phyloP scores from a whole-genome alignment of 2,329 filamentous ascomycete species.

The Monosporascus sp. region DNA sequence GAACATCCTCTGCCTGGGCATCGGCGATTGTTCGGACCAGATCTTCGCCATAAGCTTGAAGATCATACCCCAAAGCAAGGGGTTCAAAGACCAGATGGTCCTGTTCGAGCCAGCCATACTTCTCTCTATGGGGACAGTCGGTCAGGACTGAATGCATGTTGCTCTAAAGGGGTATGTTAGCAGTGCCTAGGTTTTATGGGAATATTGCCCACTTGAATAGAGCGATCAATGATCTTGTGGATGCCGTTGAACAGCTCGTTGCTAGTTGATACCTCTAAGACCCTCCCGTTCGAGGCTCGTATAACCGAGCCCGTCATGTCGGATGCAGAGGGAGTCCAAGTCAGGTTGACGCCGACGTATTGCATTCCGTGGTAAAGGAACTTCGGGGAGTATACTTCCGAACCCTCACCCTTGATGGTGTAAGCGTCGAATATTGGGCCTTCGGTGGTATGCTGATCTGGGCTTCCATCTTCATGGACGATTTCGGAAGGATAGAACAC shows the following conservation, averaged over 20 bases:
- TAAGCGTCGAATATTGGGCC: conserved; percentile 9
- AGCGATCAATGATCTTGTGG: conserved; percentile 8
- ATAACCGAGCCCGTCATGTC: conserved; percentile 5
- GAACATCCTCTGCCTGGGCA: conserved; percentile 5
- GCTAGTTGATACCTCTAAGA: conserved; percentile 1
- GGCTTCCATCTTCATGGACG: not conserved
- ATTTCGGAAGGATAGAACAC: conserved; percentile 6
- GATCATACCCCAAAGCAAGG: conserved; percentile 2
- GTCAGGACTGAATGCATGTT: conserved; percentile 11
- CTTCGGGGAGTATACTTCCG: conserved; percentile 2
- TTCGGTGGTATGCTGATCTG: conserved; percentile 2
- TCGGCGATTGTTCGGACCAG: conserved; percentile 9
- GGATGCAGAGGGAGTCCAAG: conserved; percentile 3
- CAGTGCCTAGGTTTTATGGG: not conserved
- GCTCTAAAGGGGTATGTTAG: not conserved
- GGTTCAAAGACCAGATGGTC: conserved; percentile 8
- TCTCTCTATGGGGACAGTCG: conserved; percentile 9
- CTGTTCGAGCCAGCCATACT: conserved; percentile 11
- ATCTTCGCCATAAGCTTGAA: conserved; percentile 7
- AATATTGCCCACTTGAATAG: not conserved
- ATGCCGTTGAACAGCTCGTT: conserved; percentile 4
- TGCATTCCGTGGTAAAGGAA: conserved; percentile 8
- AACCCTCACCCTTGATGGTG: not conserved
- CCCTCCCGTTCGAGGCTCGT: conserved; percentile 5
- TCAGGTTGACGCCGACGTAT: conserved; percentile 8